Evolutionary conservation across 148 eudicot species (phyloP).

Genomic region (Euryodendron excelsum): DNA sequence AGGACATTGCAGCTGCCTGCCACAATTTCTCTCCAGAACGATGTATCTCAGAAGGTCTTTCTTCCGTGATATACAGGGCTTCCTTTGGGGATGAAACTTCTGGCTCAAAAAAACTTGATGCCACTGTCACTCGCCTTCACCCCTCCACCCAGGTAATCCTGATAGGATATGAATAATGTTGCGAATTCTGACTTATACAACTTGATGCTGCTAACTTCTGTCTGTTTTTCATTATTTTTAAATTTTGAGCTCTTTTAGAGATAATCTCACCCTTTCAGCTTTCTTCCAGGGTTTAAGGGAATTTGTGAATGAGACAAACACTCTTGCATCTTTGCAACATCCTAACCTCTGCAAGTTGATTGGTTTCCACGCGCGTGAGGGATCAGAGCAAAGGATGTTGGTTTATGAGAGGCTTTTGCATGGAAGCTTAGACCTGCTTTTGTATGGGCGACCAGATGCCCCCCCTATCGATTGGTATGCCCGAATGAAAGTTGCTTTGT

Average conservation of each 20-base stretch:
- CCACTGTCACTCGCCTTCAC: slow-evolving; percentile 75
- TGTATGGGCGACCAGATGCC: slow-evolving; percentile 73
- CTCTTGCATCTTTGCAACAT: slow-evolving; percentile 83
- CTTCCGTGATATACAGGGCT: slow-evolving; percentile 70
- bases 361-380: slow-evolving; percentile 89
- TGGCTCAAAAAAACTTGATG: slow-evolving; percentile 60
- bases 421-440: slow-evolving; percentile 83
- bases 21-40: slow-evolving; percentile 78
- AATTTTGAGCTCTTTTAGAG: not conserved
- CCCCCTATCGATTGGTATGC: slow-evolving; percentile 88
- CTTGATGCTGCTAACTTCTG: not conserved
- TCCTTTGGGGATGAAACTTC: slow-evolving; percentile 57
- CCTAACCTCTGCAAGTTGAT: slow-evolving; percentile 82
- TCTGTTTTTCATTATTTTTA: slow-evolving; percentile 5
- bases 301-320: slow-evolving; percentile 75
- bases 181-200: slow-evolving; percentile 12
- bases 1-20: slow-evolving; percentile 80
- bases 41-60: slow-evolving; percentile 77
- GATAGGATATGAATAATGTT: slow-evolving; percentile 4
- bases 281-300: slow-evolving; percentile 67
- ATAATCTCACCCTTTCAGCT: not conserved
- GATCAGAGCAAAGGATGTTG: slow-evolving; percentile 77
- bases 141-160: slow-evolving; percentile 62
- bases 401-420: slow-evolving; percentile 91
- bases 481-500: slow-evolving; percentile 70